A percentile compares a stretch with the other conserved stretches of the same genome.
Evolutionary conservation across 768 basidiomycete genomes (phyloP).

Genomic region (Daedaleopsis sinensis): DNA sequence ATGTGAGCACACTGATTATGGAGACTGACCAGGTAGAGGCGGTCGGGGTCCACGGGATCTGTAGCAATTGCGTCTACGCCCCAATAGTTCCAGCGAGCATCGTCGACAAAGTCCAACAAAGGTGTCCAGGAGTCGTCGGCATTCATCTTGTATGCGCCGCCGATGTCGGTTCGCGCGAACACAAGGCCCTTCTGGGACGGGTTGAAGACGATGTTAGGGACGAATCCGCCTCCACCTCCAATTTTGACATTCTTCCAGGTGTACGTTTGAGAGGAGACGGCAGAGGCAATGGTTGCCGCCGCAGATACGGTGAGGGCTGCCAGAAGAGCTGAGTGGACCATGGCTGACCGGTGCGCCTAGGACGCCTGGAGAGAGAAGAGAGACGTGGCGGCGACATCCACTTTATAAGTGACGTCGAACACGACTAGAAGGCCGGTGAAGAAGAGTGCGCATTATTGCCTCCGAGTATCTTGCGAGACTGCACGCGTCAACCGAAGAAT

Average conservation of each 20-base stretch:
- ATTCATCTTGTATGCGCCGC: constrained; percentile 66
- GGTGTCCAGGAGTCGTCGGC: constrained; percentile 65
- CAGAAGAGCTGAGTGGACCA: constrained; percentile 27
- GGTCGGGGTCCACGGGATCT: constrained; percentile 57
- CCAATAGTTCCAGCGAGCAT: constrained; percentile 54
- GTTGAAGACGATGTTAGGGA: constrained; percentile 65
- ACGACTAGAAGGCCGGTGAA: not conserved
- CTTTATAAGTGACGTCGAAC: constrained; percentile 5
- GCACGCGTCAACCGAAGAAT: constrained; percentile 13
- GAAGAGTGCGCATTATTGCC: constrained; percentile 11
- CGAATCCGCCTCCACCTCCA: constrained; percentile 50
- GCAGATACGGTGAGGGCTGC: constrained; percentile 35
- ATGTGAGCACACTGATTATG: not conserved
- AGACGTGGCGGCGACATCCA: not conserved
- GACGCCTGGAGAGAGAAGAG: not conserved
- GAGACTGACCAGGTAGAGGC: constrained; percentile 50
- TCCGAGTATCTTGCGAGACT: constrained; percentile 15
- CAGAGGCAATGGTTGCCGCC: constrained; percentile 35
- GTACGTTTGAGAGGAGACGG: constrained; percentile 53
- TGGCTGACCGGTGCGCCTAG: constrained; percentile 3
- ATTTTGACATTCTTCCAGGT: constrained; percentile 68
- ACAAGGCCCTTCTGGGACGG: constrained; percentile 60
- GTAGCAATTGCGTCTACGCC: constrained; percentile 54
- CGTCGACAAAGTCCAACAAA: constrained; percentile 54
- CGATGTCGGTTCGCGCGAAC: constrained; percentile 70